These are phyloP conservation scores for Colletotrichum chlorophyti DNA, from an alignment of 2,329 filamentous ascomycete genomes.

Conservation along the genomic window DNA sequence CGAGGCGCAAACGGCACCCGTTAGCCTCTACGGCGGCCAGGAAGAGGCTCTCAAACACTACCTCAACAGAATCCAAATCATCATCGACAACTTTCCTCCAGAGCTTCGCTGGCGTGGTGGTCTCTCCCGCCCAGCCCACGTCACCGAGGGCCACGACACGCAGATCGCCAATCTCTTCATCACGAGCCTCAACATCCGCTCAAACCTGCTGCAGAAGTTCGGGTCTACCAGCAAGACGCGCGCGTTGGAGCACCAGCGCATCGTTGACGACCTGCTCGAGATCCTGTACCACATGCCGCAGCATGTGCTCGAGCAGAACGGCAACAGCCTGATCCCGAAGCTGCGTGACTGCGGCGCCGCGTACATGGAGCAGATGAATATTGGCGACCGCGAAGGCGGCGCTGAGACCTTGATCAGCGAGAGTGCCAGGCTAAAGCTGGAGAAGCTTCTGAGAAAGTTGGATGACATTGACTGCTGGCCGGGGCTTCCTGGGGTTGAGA, in stretches of 20 bases:
- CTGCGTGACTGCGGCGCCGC: constrained; percentile 44
- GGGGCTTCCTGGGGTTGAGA: constrained; percentile 20
- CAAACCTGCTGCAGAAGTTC: constrained; percentile 43
- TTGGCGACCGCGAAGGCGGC: constrained; percentile 1
- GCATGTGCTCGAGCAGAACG: constrained; percentile 42
- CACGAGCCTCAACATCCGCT: constrained; percentile 44
- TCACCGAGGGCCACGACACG: constrained; percentile 43
- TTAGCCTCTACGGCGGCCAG: constrained; percentile 13
- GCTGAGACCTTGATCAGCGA: constrained; percentile 24
- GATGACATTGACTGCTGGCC: constrained; percentile 41
- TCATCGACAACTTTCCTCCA: constrained; percentile 40
- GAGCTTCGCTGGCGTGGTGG: constrained; percentile 45
- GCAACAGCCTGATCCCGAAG: constrained; percentile 42
- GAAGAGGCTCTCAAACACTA: constrained; percentile 19
- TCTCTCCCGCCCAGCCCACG: constrained; percentile 36
- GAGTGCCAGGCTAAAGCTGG: constrained; percentile 32
- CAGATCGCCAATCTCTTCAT: constrained; percentile 45
- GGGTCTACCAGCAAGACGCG: constrained; percentile 23
- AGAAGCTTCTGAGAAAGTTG: constrained; percentile 37
- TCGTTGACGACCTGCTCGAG: constrained; percentile 44
- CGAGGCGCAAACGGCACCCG: constrained; percentile 32
- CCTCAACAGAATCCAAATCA: constrained; percentile 34
- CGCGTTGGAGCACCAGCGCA: constrained; percentile 36
- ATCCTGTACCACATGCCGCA: constrained; percentile 42
- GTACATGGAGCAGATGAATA: constrained; percentile 36